Evolutionary conservation across 2,329 filamentous ascomycete genomes (phyloP), one percentile per base, ranked within the genome.

Genomic region (Beauveria scarabaeidicola): DNA sequence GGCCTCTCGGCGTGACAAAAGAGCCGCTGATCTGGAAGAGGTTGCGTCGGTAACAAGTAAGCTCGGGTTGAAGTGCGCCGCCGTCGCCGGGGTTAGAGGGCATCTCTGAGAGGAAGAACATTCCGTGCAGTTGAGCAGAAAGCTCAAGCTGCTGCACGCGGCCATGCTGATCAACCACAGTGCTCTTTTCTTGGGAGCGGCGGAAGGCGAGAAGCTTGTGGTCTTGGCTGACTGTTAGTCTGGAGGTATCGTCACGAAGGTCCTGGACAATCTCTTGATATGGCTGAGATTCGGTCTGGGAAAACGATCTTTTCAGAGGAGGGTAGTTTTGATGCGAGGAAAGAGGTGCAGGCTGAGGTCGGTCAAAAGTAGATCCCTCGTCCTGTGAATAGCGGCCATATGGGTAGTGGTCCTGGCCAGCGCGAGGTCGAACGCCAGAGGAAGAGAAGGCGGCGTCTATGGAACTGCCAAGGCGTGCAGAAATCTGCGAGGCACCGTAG

Each of bases 11-110:
- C 15, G 92, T 81, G 44, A 91, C 91, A 61, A 96, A 83, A 5
- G 88, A 91, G 61, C 93, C 93, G 62, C 91, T 96, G 69, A 97
- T 95, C 73, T 97, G 93, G 74, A 97, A 97, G 52, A 97, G 79
- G 70, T 97, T 97, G 52, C 93, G 85, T 64, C 93, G 88, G 74
- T 97, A 97, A 79, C 93, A 97, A 3, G 93, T 97, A 71, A 97
- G 75, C 74, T 97, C 93, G 56, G 84, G 90, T 69, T 89, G 87
- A 53, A 86, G 76, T 51, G 81, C 71, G 50, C 73, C 77, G 61
- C 81, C 82, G 64, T 87, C 83, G 64, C 72, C 78, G 58, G 78
- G 75, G 62, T 80, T 84, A 68, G 87, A 81, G 1, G 88, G 86
- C 76, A 89, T 88, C 70, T 93, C 89, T 32, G 89, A 91, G 36